A percentile compares a stretch with the other conserved stretches of the same genome.
phyloP scores from a whole-genome alignment of 164 flowering plant genomes.

The Cinnamomum micranthum region DNA sequence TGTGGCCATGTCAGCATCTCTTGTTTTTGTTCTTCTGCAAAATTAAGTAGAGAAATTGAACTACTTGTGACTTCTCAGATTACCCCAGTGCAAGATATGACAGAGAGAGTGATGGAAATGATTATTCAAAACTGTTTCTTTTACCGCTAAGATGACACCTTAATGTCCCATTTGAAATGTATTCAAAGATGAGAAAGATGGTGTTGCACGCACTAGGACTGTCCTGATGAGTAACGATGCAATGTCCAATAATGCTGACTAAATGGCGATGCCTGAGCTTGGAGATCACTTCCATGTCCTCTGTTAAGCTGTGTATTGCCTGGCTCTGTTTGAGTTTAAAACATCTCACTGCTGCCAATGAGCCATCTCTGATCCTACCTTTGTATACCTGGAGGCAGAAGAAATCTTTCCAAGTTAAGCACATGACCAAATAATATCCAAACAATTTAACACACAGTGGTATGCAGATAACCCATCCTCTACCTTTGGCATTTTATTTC shows the following conservation, averaged over 20 bases:
- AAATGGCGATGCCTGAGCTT: slow-evolving; percentile 73
- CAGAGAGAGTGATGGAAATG: no score
- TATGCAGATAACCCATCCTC: no score
- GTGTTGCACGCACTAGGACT: slow-evolving; percentile 40
- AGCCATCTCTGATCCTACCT: slow-evolving; percentile 70
- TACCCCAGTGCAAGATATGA: no score
- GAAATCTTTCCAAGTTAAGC: background rate
- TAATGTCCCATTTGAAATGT: slow-evolving; percentile 54
- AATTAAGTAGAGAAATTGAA: background rate
- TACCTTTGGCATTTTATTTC: no score
- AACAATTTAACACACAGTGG: background rate
- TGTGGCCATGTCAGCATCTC: slow-evolving; percentile 82
- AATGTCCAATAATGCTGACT: slow-evolving; percentile 86
- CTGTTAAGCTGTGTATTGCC: slow-evolving; percentile 45
- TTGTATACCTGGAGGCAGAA: slow-evolving; percentile 55
- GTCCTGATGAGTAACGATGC: slow-evolving; percentile 49
- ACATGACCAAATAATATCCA: background rate
- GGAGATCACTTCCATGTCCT: slow-evolving; percentile 55
- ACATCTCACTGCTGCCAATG: slow-evolving; percentile 50
- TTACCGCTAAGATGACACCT: slow-evolving; percentile 63
- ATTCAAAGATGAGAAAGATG: slow-evolving; percentile 58
- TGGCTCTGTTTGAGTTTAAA: slow-evolving; percentile 51
- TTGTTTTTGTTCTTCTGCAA: slow-evolving; percentile 55
- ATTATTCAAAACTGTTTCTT: background rate
- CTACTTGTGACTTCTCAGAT: background rate